These are phyloP conservation scores for Phascolomyces articulosus DNA, from an alignment of 371 early-diverging fungal species.

Conservation along the genomic window DNA sequence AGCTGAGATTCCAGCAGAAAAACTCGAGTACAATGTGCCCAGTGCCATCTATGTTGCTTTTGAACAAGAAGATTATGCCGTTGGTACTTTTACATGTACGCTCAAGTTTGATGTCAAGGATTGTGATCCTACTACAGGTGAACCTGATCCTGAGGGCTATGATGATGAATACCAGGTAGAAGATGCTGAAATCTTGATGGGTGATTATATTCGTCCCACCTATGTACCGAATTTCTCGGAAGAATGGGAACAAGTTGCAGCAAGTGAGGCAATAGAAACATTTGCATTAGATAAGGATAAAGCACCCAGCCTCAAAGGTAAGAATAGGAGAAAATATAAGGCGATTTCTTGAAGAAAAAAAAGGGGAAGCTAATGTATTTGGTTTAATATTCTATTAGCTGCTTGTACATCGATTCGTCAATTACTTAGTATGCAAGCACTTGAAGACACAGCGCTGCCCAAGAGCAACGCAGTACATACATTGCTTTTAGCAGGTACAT, in stretches of 20 bases:
- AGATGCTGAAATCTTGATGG: slow-evolving; percentile 79
- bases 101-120: slow-evolving; percentile 92
- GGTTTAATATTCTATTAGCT: slow-evolving; percentile 32
- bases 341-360: too few relatives aligned
- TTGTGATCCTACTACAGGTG: slow-evolving; percentile 91
- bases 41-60: slow-evolving; percentile 84
- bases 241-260: slow-evolving; percentile 80
- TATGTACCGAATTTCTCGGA: slow-evolving; percentile 73
- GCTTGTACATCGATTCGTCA: slow-evolving; percentile 73
- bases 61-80: slow-evolving; percentile 59
- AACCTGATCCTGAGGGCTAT: slow-evolving; percentile 90
- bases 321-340: too few relatives aligned
- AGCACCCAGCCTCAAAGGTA: slow-evolving; percentile 69
- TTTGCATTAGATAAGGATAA: slow-evolving; percentile 77
- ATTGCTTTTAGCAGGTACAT: slow-evolving; percentile 83
- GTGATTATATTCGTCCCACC: slow-evolving; percentile 89
- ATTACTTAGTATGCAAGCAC: slow-evolving; percentile 84
- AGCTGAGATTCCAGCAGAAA: slow-evolving; percentile 66
- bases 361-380: background rate
- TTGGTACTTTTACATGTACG: slow-evolving; percentile 83
- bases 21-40: slow-evolving; percentile 79
- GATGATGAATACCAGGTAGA: slow-evolving; percentile 96
- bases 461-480: slow-evolving; percentile 85
- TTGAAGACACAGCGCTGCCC: slow-evolving; percentile 71
- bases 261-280: slow-evolving; percentile 81